Evolutionary conservation across 768 basidiomycete genomes (phyloP).

Genomic region (Suillus placidus): DNA sequence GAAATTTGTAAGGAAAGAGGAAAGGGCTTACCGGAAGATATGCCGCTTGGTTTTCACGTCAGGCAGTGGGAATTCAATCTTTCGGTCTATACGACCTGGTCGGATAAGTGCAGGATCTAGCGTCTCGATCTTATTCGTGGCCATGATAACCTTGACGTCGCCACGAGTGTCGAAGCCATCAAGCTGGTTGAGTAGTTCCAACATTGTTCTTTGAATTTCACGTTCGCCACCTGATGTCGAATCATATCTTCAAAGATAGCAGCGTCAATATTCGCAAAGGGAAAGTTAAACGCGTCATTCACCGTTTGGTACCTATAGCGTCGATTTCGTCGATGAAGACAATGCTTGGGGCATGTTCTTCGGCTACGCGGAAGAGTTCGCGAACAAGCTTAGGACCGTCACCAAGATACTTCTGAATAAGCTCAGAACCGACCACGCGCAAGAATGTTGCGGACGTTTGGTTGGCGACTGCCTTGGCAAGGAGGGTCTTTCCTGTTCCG

Average conservation of each 20-base stretch:
- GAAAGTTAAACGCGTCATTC: conserved; percentile 12
- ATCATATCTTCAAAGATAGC: conserved; percentile 69
- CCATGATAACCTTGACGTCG: conserved; percentile 99
- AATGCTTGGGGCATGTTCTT: conserved; percentile 97
- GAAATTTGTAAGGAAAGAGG: not conserved
- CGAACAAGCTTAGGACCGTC: conserved; percentile 98
- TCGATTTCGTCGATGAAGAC: conserved; percentile 99
- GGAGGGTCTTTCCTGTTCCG: conserved; percentile 96
- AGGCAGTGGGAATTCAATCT: conserved; percentile 97
- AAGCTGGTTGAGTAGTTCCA: conserved; percentile 96
- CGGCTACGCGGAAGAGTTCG: conserved; percentile 95
- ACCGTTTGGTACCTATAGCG: conserved; percentile 98
- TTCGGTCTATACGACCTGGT: conserved; percentile 97
- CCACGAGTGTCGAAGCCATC: conserved; percentile 99
- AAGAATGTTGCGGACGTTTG: conserved; percentile 98
- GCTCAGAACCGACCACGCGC: conserved; percentile 95
- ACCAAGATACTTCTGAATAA: conserved; percentile 99
- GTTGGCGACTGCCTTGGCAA: conserved; percentile 97
- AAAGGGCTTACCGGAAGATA: conserved; percentile 78
- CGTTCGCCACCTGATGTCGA: conserved; percentile 98
- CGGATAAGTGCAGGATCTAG: conserved; percentile 98
- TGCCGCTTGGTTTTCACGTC: conserved; percentile 99
- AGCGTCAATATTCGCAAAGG: conserved; percentile 11
- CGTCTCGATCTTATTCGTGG: conserved; percentile 96
- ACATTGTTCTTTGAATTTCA: conserved; percentile 99